Evolutionary conservation across 1,284 basidiomycete genomes (phyloP).

Genomic region (Leucoagaricus sp.): DNA sequence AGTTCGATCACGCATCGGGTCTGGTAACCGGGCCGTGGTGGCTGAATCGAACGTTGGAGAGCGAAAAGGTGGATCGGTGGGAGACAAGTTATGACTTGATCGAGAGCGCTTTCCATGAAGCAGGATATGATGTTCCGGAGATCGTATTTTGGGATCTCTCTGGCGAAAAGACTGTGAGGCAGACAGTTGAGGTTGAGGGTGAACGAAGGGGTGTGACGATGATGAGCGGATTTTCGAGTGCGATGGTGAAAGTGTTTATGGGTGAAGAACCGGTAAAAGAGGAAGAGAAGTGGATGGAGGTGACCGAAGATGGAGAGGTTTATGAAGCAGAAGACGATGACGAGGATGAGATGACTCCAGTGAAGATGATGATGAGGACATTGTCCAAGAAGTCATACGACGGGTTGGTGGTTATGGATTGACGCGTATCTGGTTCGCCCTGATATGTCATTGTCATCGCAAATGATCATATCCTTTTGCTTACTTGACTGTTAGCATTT

Average conservation of each 20-base stretch:
- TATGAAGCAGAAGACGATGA: conserved; percentile 29
- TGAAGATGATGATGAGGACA: conserved; percentile 56
- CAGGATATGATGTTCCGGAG: conserved; percentile 69
- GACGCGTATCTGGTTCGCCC: conserved; percentile 17
- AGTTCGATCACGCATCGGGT: conserved; percentile 52
- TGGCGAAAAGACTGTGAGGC: conserved; percentile 27
- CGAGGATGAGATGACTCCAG: conserved; percentile 44
- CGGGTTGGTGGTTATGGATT: conserved; percentile 51
- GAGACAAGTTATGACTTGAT: conserved; percentile 61
- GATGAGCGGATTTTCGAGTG: conserved; percentile 67
- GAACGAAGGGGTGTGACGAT: conserved; percentile 58
- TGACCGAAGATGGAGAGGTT: conserved; percentile 25
- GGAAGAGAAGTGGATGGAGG: conserved; percentile 28
- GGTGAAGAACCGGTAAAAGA: conserved; percentile 42
- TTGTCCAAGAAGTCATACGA: conserved; percentile 50
- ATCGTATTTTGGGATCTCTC: conserved; percentile 64
- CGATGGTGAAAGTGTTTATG: conserved; percentile 74
- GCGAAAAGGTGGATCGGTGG: conserved; percentile 42
- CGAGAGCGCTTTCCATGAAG: conserved; percentile 51
- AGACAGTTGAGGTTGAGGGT: conserved; percentile 47
- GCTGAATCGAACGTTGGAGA: neutral
- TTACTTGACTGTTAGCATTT: no score
- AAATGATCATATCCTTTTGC: no score
- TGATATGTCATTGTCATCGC: no score
- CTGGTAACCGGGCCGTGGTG: neutral